phyloP scores from a whole-genome alignment of 2,329 filamentous ascomycete species.

The Leptographium radiaticola region DNA sequence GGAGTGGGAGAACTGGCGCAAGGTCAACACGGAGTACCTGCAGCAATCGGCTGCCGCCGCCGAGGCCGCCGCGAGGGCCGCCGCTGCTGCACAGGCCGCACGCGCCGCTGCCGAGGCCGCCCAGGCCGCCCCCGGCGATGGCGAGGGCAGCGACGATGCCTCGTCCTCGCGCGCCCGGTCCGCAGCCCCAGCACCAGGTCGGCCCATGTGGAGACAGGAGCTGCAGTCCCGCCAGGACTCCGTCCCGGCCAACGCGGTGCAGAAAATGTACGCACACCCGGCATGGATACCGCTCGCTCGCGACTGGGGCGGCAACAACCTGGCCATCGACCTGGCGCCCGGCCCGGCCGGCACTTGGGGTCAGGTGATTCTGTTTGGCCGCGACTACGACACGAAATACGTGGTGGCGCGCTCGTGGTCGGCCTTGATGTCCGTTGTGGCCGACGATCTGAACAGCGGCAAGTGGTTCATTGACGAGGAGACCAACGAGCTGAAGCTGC shows the following conservation, averaged over 20 bases:
- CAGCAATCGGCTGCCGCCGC: too few relatives aligned
- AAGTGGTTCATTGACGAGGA: conserved; percentile 94
- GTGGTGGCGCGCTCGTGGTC: conserved; percentile 89
- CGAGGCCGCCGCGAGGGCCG: too few relatives aligned
- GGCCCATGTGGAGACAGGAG: conserved; percentile 70
- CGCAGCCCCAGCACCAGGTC: conserved; percentile 27
- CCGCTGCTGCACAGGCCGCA: conserved; percentile 54
- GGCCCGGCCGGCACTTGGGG: conserved; percentile 88
- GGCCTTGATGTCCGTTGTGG: conserved; percentile 70
- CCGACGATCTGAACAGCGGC: conserved; percentile 80
- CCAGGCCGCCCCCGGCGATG: conserved; percentile 32
- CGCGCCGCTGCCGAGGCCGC: conserved; percentile 49
- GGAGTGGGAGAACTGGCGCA: conserved; percentile 94
- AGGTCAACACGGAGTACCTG: conserved; percentile 83
- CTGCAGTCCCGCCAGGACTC: conserved; percentile 75
- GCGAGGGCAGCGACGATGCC: conserved; percentile 44
- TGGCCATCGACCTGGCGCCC: conserved; percentile 84
- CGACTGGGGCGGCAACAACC: conserved; percentile 97
- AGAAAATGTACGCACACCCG: conserved; percentile 85
- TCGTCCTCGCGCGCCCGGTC: conserved; percentile 52
- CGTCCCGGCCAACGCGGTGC: conserved; percentile 73
- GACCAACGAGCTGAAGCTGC: conserved; percentile 75
- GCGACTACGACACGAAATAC: conserved; percentile 98
- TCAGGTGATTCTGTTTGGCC: conserved; percentile 90
- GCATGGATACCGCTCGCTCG: conserved; percentile 93